Conservation (phyloP, 2,329 filamentous ascomycete genomes). For the Phoma sp. region DNA sequence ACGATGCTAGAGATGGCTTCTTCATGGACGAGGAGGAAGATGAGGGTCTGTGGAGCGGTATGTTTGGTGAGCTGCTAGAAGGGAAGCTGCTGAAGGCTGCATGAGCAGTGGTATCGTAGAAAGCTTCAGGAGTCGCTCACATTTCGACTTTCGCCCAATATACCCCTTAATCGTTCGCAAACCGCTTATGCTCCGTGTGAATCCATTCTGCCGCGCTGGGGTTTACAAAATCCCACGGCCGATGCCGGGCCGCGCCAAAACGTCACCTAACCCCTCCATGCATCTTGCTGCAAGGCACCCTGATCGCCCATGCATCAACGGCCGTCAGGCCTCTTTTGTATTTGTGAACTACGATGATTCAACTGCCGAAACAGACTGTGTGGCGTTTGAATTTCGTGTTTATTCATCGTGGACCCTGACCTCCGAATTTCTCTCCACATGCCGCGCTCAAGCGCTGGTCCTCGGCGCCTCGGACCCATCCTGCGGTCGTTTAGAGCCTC, state of each 20-base stretch:
- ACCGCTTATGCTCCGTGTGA: background rate
- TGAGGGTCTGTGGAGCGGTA: constrained; percentile 33
- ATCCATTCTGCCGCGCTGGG: background rate
- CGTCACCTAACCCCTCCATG: constrained; percentile 24
- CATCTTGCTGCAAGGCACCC: constrained; percentile 4
- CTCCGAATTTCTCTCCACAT: constrained; percentile 3
- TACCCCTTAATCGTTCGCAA: background rate
- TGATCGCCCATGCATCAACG: constrained; percentile 10
- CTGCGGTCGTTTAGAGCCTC: constrained; percentile 5
- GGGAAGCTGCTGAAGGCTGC: constrained; percentile 35
- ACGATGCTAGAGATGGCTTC: constrained; percentile 64
- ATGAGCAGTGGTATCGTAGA: background rate
- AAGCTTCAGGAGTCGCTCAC: background rate
- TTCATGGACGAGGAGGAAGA: constrained; percentile 38
- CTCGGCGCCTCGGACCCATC: constrained; percentile 4
- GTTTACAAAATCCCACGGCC: background rate
- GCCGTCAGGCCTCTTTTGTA: background rate
- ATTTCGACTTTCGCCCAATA: background rate
- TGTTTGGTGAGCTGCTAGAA: constrained; percentile 38
- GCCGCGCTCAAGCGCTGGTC: constrained; percentile 3
- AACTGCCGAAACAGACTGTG: constrained; percentile 8
- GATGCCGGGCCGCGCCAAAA: constrained; percentile 27
- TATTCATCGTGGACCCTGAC: constrained; percentile 1
- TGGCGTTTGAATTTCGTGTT: background rate
- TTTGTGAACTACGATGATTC: background rate